A percentile compares a stretch with the other conserved stretches of the same genome.
These are phyloP conservation scores for Dipodascopsis tothii DNA, from an alignment of 805 yeast genomes.

Conservation along the genomic window DNA sequence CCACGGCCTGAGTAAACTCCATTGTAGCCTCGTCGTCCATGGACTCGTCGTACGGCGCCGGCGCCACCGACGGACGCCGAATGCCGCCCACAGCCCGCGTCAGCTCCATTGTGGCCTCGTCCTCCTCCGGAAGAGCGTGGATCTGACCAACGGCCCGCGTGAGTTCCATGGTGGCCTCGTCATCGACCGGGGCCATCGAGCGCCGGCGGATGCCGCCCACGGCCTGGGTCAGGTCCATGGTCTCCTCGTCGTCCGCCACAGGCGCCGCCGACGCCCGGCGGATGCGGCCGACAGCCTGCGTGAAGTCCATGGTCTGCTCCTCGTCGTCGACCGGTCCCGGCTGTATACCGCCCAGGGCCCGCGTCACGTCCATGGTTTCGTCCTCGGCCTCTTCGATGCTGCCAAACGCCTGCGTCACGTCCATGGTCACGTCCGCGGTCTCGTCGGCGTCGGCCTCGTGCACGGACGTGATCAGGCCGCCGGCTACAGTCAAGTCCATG, in stretches of 20 bases:
- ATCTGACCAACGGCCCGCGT: slow-evolving; percentile 22
- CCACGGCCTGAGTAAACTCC: slow-evolving; percentile 10
- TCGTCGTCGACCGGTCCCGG: neutral
- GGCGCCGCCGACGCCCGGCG: neutral
- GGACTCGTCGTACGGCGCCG: too few relatives aligned
- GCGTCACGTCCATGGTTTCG: slow-evolving; percentile 5
- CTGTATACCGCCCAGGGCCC: slow-evolving; percentile 1
- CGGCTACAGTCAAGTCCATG: slow-evolving; percentile 1
- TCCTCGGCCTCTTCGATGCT: slow-evolving; percentile 8
- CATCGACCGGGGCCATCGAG: slow-evolving; percentile 1
- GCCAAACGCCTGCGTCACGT: slow-evolving; percentile 22
- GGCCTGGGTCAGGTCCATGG: slow-evolving; percentile 2
- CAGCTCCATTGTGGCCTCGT: slow-evolving; percentile 4
- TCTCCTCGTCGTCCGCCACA: neutral
- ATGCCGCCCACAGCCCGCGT: slow-evolving; percentile 2
- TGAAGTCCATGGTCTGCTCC: slow-evolving; percentile 15
- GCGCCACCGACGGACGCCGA: too few relatives aligned
- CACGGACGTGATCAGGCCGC: neutral
- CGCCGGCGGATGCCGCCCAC: neutral
- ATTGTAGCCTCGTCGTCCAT: slow-evolving; percentile 10
- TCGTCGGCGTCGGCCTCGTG: slow-evolving; percentile 1
- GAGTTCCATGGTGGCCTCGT: slow-evolving; percentile 17
- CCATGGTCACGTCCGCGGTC: slow-evolving; percentile 12
- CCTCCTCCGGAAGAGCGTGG: too few relatives aligned
- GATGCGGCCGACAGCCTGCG: slow-evolving; percentile 6